phyloP scores from a whole-genome alignment of 495 filamentous ascomycete genomes.

The Tuber umbilicatum region DNA sequence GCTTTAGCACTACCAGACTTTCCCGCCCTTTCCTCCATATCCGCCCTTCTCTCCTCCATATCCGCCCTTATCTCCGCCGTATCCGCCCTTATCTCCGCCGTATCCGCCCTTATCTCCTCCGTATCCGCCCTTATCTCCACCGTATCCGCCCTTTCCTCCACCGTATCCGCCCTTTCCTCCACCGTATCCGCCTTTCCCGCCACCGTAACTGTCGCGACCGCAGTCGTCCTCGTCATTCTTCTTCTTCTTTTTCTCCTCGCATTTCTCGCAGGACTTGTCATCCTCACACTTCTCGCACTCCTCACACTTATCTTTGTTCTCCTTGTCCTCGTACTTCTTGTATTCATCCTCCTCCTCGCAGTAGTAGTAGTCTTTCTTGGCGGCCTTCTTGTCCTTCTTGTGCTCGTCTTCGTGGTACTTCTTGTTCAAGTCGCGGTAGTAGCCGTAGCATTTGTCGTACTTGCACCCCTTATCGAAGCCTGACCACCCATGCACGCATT shows the following conservation, averaged over 20 bases:
- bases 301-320: neutral
- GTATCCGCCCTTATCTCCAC: too few species aligned
- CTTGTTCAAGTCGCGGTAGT: neutral
- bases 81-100: too few species aligned
- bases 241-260: neutral
- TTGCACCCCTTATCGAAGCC: neutral
- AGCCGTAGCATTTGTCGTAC: constrained; percentile 1
- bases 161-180: too few species aligned
- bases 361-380: neutral
- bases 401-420: neutral
- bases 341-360: neutral
- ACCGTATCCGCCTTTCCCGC: too few species aligned
- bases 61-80: too few species aligned
- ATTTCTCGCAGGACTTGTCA: neutral
- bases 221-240: neutral
- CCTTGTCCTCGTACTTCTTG: neutral
- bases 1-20: neutral
- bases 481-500: neutral
- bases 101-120: too few species aligned
- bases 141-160: too few species aligned
- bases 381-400: neutral
- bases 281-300: neutral
- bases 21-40: neutral
- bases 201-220: too few species aligned
- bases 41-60: too few species aligned